Conservation (phyloP, 2,329 filamentous ascomycete species). For the Hymenoscyphus fraxineus region DNA sequence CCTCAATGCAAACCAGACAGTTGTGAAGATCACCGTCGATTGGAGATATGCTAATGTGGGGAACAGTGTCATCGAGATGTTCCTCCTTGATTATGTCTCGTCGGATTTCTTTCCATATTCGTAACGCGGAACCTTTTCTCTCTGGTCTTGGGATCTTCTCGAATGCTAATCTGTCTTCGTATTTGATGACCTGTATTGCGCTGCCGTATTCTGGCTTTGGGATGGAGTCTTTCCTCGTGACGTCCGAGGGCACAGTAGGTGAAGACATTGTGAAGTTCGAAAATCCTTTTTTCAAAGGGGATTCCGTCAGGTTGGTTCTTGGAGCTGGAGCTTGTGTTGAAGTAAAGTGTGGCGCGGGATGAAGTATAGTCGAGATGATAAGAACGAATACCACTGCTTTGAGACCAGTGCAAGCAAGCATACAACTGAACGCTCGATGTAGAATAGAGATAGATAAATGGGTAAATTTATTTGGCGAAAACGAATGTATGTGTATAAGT, state of each 20-base stretch:
- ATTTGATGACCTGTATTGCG: neutral
- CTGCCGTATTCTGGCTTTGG: neutral
- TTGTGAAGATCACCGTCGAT: constrained; percentile 4
- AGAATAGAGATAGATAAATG: neutral
- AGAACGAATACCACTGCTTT: no score
- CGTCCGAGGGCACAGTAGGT: no score
- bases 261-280: no score
- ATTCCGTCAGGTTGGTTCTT: no score
- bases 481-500: neutral
- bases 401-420: no score
- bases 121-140: neutral
- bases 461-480: neutral
- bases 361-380: no score
- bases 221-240: no score
- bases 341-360: no score
- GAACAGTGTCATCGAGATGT: neutral
- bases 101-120: neutral
- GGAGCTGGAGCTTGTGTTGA: no score
- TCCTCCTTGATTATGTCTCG: neutral
- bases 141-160: neutral
- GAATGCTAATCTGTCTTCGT: neutral
- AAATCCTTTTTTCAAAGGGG: no score
- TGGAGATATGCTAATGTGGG: constrained; percentile 9
- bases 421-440: no score
- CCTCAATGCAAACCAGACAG: constrained; percentile 10